Evolutionary conservation across 805 yeast species (phyloP).

Genomic region (Kuraishia hungarica): DNA sequence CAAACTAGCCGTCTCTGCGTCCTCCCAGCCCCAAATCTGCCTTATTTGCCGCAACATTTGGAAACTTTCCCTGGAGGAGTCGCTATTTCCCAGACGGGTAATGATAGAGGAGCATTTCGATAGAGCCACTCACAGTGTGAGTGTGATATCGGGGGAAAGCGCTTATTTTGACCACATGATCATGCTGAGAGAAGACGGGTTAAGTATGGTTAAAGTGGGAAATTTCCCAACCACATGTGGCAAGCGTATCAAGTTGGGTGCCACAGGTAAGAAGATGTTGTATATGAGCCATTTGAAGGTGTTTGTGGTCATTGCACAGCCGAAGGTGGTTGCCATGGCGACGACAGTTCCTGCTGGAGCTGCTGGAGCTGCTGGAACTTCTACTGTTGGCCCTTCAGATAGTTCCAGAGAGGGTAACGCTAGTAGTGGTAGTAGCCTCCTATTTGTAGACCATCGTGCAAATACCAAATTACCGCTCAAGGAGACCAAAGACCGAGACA

Average conservation of each 20-base stretch:
- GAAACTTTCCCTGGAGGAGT: conserved; percentile 14
- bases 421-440: conserved; percentile 6
- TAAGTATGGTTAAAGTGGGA: background rate
- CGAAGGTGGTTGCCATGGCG: background rate
- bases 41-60: conserved; percentile 17
- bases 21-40: conserved; percentile 5
- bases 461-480: conserved; percentile 4
- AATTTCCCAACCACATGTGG: background rate
- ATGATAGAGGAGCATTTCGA: conserved; percentile 16
- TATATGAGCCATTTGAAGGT: background rate
- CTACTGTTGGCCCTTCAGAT: too few species aligned
- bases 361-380: too few species aligned
- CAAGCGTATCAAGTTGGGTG: background rate
- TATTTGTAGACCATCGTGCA: conserved; percentile 16
- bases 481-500: background rate
- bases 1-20: background rate
- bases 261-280: background rate
- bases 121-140: conserved; percentile 10
- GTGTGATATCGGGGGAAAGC: conserved; percentile 3
- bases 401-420: background rate
- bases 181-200: background rate
- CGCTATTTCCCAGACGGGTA: conserved; percentile 18
- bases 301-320: background rate
- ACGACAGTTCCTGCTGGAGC: background rate
- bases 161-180: background rate